phyloP scores from a whole-genome alignment of 2,329 filamentous ascomycete species.

The Plectosphaerella cucumerina region DNA sequence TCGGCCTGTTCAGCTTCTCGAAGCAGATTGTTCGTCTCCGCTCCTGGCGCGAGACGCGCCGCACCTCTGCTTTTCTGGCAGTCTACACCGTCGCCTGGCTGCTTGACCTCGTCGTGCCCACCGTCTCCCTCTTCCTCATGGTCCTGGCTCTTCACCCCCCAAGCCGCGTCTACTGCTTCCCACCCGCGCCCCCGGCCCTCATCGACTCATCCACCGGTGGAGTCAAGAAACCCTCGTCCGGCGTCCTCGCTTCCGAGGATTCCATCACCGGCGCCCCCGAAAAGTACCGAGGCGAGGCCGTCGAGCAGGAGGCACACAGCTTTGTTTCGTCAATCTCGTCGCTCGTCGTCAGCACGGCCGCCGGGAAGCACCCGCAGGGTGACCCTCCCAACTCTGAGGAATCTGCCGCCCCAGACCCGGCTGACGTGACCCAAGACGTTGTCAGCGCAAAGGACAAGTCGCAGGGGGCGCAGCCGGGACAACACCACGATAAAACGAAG shows the following conservation, averaged over 20 bases:
- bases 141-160: constrained; percentile 63
- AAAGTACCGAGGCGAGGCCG: constrained; percentile 77
- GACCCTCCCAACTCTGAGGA: constrained; percentile 42
- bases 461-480: constrained; percentile 40
- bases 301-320: constrained; percentile 78
- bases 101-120: constrained; percentile 65
- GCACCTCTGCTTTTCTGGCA: constrained; percentile 60
- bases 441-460: constrained; percentile 37
- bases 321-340: constrained; percentile 20
- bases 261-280: constrained; percentile 79
- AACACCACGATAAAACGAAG: constrained; percentile 70
- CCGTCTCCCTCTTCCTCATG: constrained; percentile 54
- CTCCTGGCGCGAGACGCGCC: constrained; percentile 70
- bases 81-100: constrained; percentile 64
- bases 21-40: constrained; percentile 75
- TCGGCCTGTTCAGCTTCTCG: constrained; percentile 59
- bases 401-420: constrained; percentile 43
- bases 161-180: constrained; percentile 63
- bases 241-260: constrained; percentile 70
- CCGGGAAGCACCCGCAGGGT: constrained; percentile 69
- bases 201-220: constrained; percentile 68
- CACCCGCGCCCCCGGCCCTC: constrained; percentile 70
- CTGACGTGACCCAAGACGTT: constrained; percentile 29
- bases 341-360: constrained; percentile 69
- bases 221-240: constrained; percentile 71